Conservation (phyloP, 2,329 filamentous ascomycete genomes). For the Penicillium sp. region DNA sequence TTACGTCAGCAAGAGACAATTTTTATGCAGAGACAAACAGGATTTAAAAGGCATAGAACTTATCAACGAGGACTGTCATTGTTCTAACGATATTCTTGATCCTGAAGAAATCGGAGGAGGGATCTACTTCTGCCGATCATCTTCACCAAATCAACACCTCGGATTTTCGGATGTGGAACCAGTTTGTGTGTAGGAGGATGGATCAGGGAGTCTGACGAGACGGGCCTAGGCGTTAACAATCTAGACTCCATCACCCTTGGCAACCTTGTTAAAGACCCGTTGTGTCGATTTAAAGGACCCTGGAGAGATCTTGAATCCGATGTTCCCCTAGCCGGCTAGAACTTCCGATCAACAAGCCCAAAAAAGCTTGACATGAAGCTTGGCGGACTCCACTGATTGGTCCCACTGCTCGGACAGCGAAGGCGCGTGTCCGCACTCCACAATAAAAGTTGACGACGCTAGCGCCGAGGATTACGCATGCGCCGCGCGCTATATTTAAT, state of each 20-base stretch:
- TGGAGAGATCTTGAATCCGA: not conserved
- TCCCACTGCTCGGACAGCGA: conserved; percentile 3
- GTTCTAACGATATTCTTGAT: too few relatives aligned
- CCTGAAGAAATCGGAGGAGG: too few relatives aligned
- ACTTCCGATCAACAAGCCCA: not conserved
- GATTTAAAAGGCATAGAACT: too few relatives aligned
- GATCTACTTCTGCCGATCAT: too few relatives aligned
- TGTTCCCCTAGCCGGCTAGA: not conserved
- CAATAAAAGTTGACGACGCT: conserved; percentile 24
- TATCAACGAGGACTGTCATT: too few relatives aligned
- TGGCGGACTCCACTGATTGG: conserved; percentile 14
- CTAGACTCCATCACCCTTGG: not conserved
- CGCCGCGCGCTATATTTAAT: conserved; percentile 14
- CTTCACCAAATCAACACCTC: too few relatives aligned
- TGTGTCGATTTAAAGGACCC: not conserved
- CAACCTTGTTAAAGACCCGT: not conserved
- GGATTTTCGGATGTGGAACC: not conserved
- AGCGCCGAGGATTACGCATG: conserved; percentile 26
- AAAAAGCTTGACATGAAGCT: conserved; percentile 15
- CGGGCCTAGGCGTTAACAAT: not conserved
- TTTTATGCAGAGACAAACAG: too few relatives aligned
- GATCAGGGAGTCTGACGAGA: not conserved
- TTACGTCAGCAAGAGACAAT: too few relatives aligned
- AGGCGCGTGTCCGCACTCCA: conserved; percentile 5
- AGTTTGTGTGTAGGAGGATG: not conserved